Evolutionary conservation across 345 rosid genomes (phyloP).

Genomic region (Abelmoschus esculentus): DNA sequence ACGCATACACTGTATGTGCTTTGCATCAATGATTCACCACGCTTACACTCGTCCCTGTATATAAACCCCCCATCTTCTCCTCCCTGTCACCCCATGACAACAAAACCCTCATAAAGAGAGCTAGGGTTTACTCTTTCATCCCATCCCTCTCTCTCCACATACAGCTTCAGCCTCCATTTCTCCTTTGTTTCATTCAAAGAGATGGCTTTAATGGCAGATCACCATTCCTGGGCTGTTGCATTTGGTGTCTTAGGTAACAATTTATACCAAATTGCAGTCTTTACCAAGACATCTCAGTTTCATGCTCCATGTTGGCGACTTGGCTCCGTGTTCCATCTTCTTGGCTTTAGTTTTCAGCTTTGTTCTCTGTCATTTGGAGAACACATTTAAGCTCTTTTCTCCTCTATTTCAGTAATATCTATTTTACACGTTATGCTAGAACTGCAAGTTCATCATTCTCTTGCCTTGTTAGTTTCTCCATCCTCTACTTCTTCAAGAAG

Average conservation of each 20-base stretch:
- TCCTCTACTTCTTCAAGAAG: neutral
- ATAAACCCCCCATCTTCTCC: constrained; percentile 19
- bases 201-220: constrained; percentile 33
- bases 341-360: neutral
- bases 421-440: neutral
- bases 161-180: no score
- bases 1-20: constrained; percentile 26
- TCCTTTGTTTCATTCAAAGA: neutral
- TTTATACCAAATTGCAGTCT: neutral
- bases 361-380: neutral
- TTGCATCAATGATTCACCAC: neutral
- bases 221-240: constrained; percentile 30
- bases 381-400: neutral
- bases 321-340: neutral
- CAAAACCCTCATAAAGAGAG: neutral
- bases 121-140: constrained; percentile 10
- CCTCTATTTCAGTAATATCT: neutral
- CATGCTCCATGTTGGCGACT: no score
- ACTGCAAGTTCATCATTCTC: neutral
- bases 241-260: constrained; percentile 74
- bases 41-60: constrained; percentile 5
- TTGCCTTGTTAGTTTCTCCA: no score
- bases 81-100: neutral
- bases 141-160: neutral
- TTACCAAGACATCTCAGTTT: no score